Base-by-base conservation (phyloP, 306 rosid species). In the Cyamopsis tetragonoloba region DNA sequence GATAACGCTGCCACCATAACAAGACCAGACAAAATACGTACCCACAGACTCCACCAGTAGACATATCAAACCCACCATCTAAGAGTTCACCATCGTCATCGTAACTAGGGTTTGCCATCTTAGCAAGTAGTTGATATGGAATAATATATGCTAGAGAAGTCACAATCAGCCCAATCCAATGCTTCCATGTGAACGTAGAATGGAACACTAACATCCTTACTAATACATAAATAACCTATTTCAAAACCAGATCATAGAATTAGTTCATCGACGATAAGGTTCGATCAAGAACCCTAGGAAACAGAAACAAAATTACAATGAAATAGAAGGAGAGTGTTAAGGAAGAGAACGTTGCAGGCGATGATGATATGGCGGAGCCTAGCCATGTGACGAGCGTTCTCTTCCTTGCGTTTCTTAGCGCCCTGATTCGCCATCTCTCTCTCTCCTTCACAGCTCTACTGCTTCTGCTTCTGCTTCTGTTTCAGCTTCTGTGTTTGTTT, bases 21-120 rank as follows among this genome's bases (percentile, higher is more conserved):
- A 50, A 41, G 32, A 78, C 67, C 32, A 44, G 15, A 71, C 83
- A 30, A 56, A 46, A 57, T 32, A 63, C 89, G 39, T 79, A 92
- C 96, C 96, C 96, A 66, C 98, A 92, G 73, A 92, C 76, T 43
- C 98, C 96, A 81, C 91, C 91, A 0, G 95, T 89, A 26, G 70
- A 73, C 98, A 87, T 89, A 84, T 92, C 96, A 81, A 89, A 92
- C 10, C 98, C 98, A 4, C 98, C 98, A 70, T 92, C 96, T n/a
- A 89, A 58, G 59, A 92, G 98, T 43, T 92, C 96, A 65, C 96
- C 98, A 81, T 85, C 84, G 15, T 83, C 80, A n/a, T 72, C 69
- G 26, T 78, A 87, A 64, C 74, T 13, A 17, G 91, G 96, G 14
- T 58, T 78, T 4, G 96, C 96, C 96, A 89, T 89, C 31, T 74